A percentile compares a stretch with the other conserved stretches of the same genome.
phyloP scores from a whole-genome alignment of 2,329 filamentous ascomycete species.

The Ophiosphaerella narmari region DNA sequence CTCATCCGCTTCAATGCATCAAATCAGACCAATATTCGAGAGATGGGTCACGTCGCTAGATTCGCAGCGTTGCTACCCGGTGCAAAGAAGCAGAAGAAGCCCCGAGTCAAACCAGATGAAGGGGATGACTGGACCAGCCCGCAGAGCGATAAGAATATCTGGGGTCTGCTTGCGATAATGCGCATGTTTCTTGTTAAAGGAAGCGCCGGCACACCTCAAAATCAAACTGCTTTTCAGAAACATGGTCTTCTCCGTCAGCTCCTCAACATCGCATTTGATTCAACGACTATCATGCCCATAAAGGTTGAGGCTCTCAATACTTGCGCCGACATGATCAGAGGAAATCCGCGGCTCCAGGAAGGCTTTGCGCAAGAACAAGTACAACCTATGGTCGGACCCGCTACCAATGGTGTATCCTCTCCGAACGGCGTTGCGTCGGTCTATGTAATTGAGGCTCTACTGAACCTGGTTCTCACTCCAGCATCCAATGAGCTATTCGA shows the following conservation, averaged over 20 bases:
- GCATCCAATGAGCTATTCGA: slow-evolving; percentile 72
- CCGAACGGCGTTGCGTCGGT: slow-evolving; percentile 64
- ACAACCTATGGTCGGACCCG: slow-evolving; percentile 58
- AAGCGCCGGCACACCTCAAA: slow-evolving; percentile 78
- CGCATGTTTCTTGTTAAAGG: slow-evolving; percentile 83
- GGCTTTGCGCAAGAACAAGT: slow-evolving; percentile 87
- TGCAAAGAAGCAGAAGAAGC: slow-evolving; percentile 60
- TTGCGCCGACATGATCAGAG: slow-evolving; percentile 86
- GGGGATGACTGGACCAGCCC: slow-evolving; percentile 75
- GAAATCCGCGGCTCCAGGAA: slow-evolving; percentile 80
- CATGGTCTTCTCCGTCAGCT: slow-evolving; percentile 79
- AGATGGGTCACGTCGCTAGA: slow-evolving; percentile 79
- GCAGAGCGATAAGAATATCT: slow-evolving; percentile 86
- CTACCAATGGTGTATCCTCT: slow-evolving; percentile 47
- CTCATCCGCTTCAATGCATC: slow-evolving; percentile 83
- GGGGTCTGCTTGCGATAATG: slow-evolving; percentile 84
- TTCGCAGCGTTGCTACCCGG: slow-evolving; percentile 71
- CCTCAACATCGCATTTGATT: slow-evolving; percentile 80
- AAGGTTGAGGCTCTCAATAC: slow-evolving; percentile 84
- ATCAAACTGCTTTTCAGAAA: slow-evolving; percentile 85
- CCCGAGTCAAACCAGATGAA: slow-evolving; percentile 59
- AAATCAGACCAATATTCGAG: slow-evolving; percentile 92
- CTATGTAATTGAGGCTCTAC: slow-evolving; percentile 90
- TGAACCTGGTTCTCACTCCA: slow-evolving; percentile 78
- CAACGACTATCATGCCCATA: slow-evolving; percentile 73